These are phyloP conservation scores for Ophiostoma triangulosporum DNA, from an alignment of 2,329 filamentous ascomycete genomes.

Conservation along the genomic window DNA sequence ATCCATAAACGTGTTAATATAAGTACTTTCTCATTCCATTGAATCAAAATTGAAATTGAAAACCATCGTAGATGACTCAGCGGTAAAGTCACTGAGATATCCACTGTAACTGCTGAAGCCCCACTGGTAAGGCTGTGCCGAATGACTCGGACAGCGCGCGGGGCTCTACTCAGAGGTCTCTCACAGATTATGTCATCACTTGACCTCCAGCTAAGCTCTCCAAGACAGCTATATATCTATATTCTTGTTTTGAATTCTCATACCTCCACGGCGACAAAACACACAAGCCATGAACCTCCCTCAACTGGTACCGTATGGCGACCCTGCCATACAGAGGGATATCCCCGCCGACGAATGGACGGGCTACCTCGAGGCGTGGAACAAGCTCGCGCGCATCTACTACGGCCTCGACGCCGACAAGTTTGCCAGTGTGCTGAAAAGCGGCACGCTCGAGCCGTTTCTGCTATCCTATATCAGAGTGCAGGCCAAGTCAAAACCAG, in stretches of 20 bases:
- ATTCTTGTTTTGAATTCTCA: background rate
- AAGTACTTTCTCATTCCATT: too few species aligned
- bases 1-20: background rate
- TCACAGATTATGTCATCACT: background rate
- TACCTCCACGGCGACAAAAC: background rate
- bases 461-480: constrained; percentile 54
- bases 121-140: background rate
- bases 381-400: constrained; percentile 50
- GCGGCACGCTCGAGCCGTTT: constrained; percentile 40
- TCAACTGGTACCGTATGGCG: constrained; percentile 63
- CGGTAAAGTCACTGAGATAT: background rate
- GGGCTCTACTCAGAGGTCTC: background rate
- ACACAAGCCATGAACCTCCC: constrained; percentile 33
- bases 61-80: background rate
- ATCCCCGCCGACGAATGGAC: constrained; percentile 64
- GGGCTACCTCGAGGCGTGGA: constrained; percentile 64
- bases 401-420: constrained; percentile 42
- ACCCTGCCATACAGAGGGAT: constrained; percentile 44
- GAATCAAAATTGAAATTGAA: background rate
- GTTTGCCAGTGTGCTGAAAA: constrained; percentile 39
- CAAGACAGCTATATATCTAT: background rate
- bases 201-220: background rate
- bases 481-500: constrained; percentile 23
- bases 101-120: background rate
- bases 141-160: background rate